phyloP scores from a whole-genome alignment of 2,329 filamentous ascomycete species.

The Zymoseptoria crescenta region DNA sequence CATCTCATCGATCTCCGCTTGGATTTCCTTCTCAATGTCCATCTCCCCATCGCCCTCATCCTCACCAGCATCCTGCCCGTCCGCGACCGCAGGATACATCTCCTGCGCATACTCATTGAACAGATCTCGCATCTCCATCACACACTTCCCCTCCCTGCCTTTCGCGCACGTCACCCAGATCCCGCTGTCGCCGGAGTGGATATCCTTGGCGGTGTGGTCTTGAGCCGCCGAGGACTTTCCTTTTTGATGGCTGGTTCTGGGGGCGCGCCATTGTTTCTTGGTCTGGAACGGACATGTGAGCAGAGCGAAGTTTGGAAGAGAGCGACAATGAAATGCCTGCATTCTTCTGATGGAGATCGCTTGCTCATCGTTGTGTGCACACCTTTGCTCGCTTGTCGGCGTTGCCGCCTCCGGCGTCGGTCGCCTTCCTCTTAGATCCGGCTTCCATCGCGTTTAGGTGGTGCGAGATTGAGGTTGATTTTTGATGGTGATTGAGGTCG shows the following conservation, averaged over 20 bases:
- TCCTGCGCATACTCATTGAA: slow-evolving; percentile 61
- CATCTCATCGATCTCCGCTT: slow-evolving; percentile 61
- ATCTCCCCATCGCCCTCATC: slow-evolving; percentile 29
- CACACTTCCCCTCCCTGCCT: slow-evolving; percentile 61
- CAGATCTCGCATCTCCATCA: slow-evolving; percentile 57
- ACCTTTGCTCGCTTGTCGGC: slow-evolving; percentile 34
- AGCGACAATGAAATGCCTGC: slow-evolving; percentile 5
- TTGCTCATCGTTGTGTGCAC: slow-evolving; percentile 7
- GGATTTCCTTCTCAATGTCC: slow-evolving; percentile 66
- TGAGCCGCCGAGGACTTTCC: slow-evolving; percentile 16
- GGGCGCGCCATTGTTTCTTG: slow-evolving; percentile 39
- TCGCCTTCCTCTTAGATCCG: slow-evolving; percentile 32
- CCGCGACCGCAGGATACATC: slow-evolving; percentile 36
- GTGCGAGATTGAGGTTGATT: neutral
- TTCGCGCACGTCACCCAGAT: slow-evolving; percentile 73
- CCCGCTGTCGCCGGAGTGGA: slow-evolving; percentile 63
- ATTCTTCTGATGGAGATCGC: neutral
- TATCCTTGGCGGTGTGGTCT: slow-evolving; percentile 19
- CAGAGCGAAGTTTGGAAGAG: slow-evolving; percentile 8
- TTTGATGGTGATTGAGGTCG: neutral
- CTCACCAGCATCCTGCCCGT: slow-evolving; percentile 24
- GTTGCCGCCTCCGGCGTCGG: slow-evolving; percentile 20
- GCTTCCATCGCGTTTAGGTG: slow-evolving; percentile 11
- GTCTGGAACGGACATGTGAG: slow-evolving; percentile 25
- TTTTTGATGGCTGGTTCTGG: slow-evolving; percentile 26